Evolutionary conservation across 2,329 filamentous ascomycete species (phyloP).

Genomic region (Trichoderma atroviride): DNA sequence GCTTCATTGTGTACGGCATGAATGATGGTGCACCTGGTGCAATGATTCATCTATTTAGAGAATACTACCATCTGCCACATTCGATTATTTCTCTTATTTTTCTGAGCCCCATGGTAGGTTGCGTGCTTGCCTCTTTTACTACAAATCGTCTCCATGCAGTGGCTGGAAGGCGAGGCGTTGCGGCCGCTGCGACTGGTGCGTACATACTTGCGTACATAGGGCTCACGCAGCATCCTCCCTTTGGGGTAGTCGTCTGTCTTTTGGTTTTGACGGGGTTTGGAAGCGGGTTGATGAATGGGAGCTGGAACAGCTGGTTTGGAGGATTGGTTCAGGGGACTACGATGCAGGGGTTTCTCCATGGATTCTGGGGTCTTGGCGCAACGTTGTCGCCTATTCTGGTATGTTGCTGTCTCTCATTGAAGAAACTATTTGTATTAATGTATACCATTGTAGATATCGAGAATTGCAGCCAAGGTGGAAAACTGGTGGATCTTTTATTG

Average conservation of each 20-base stretch:
- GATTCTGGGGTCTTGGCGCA: constrained; percentile 69
- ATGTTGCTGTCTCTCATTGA: constrained; percentile 47
- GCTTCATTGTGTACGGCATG: constrained; percentile 25
- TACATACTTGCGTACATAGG: constrained; percentile 66
- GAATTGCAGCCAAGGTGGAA: constrained; percentile 5
- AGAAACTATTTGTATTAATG: background rate
- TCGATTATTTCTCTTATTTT: constrained; percentile 50
- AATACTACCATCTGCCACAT: constrained; percentile 46
- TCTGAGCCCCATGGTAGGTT: constrained; percentile 46
- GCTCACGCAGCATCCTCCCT: constrained; percentile 67
- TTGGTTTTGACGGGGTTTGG: constrained; percentile 71
- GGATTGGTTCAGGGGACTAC: constrained; percentile 63
- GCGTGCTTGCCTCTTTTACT: constrained; percentile 45
- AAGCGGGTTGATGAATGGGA: constrained; percentile 65
- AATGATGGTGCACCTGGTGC: constrained; percentile 21
- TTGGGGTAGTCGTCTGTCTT: constrained; percentile 64
- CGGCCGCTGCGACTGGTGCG: constrained; percentile 59
- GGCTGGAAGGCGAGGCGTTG: constrained; percentile 58
- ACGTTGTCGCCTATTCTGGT: constrained; percentile 72
- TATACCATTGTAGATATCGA: constrained; percentile 2
- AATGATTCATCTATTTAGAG: constrained; percentile 31
- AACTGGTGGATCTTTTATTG: constrained; percentile 26
- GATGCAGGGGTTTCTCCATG: constrained; percentile 69
- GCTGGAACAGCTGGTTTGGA: constrained; percentile 61
- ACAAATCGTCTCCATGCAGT: constrained; percentile 44